Conservation (phyloP, 108 stramenopile genomes). For the Pseudonitzschia multistriata region DNA sequence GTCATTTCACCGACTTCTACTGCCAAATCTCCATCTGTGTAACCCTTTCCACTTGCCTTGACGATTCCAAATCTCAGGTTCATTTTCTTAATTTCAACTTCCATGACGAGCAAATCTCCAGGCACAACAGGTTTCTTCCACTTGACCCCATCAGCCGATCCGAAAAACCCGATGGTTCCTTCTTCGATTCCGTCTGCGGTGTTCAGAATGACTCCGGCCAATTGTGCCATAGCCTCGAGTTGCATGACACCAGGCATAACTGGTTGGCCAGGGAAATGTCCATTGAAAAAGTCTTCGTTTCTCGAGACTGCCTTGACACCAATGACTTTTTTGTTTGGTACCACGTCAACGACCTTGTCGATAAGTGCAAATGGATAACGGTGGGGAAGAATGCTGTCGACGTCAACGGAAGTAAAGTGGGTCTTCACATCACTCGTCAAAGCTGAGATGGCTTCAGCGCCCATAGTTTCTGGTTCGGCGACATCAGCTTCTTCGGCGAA, state of each 20-base stretch:
- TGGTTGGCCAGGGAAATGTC: constrained; percentile 96
- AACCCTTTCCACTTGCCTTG: constrained; percentile 82
- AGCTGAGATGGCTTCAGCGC: constrained; percentile 66
- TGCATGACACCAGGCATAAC: constrained; percentile 98
- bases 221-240: constrained; percentile 97
- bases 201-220: constrained; percentile 91
- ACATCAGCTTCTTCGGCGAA: constrained; percentile 26
- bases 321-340: constrained; percentile 89
- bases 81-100: constrained; percentile 90
- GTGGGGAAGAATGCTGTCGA: constrained; percentile 91
- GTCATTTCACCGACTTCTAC: constrained; percentile 87
- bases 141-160: constrained; percentile 94
- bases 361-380: constrained; percentile 90
- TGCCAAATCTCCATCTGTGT: constrained; percentile 84
- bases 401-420: constrained; percentile 84
- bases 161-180: constrained; percentile 95
- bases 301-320: constrained; percentile 94
- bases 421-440: constrained; percentile 68
- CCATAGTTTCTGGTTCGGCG: constrained; percentile 19
- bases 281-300: constrained; percentile 97
- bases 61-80: constrained; percentile 85
- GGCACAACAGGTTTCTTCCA: constrained; percentile 98
- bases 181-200: constrained; percentile 82
- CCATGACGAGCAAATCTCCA: constrained; percentile 95
- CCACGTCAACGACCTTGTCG: constrained; percentile 92